phyloP scores from a whole-genome alignment of 2,329 filamentous ascomycete genomes.

The Talaromyces sp. region DNA sequence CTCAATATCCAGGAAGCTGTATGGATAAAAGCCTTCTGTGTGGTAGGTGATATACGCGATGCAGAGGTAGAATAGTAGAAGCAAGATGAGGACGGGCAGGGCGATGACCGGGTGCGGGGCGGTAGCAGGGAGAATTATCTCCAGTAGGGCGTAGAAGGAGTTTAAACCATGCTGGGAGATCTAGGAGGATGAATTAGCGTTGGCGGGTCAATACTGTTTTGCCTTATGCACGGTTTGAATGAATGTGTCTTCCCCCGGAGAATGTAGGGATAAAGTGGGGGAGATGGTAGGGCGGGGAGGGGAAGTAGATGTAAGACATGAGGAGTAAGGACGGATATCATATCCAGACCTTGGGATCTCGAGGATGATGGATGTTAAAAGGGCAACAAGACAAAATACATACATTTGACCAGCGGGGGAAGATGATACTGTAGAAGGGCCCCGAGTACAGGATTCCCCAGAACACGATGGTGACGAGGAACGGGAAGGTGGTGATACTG shows the following conservation, averaged over 20 bases:
- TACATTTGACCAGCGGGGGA: slow-evolving; percentile 58
- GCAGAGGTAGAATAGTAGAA: slow-evolving; percentile 71
- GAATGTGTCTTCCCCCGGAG: neutral
- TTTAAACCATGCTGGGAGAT: slow-evolving; percentile 77
- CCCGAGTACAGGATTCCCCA: slow-evolving; percentile 64
- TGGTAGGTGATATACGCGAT: slow-evolving; percentile 74
- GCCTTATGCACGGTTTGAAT: neutral
- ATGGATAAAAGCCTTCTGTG: slow-evolving; percentile 74
- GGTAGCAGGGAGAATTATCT: slow-evolving; percentile 70
- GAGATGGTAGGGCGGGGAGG: neutral
- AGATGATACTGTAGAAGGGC: slow-evolving; percentile 56
- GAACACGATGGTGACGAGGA: slow-evolving; percentile 72
- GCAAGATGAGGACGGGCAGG: slow-evolving; percentile 67
- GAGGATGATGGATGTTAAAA: neutral
- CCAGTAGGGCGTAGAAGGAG: slow-evolving; percentile 71
- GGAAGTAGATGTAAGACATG: slow-evolving; percentile 2
- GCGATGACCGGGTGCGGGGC: slow-evolving; percentile 66
- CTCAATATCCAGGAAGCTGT: slow-evolving; percentile 72
- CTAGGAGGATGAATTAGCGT: slow-evolving; percentile 32
- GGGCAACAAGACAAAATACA: slow-evolving; percentile 14
- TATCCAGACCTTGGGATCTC: no score
- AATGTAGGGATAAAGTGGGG: slow-evolving; percentile 7
- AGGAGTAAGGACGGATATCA: neutral
- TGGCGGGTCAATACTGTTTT: neutral
- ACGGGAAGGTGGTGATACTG: slow-evolving; percentile 64